Conservation (phyloP, 2,329 filamentous ascomycete species). For the Chaetoscypha palmicola region DNA sequence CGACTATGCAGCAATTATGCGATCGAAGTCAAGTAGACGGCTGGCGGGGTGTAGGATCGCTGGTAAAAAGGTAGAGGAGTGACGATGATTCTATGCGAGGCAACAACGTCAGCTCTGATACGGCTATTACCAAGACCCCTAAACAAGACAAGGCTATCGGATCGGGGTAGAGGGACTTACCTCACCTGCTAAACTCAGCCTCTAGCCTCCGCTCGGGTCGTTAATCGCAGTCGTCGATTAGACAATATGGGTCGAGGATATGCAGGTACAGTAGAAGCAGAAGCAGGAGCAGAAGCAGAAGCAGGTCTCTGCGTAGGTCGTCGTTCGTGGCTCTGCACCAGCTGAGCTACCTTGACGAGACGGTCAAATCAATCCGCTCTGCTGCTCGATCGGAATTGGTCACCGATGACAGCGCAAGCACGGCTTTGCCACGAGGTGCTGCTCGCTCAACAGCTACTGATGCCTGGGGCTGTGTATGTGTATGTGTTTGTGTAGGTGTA, state of each 20-base stretch:
- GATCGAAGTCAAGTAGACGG: not conserved
- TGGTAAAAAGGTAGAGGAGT: not conserved
- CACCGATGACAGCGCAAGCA: not conserved
- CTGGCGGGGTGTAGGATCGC: not conserved
- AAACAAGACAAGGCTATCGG: not conserved
- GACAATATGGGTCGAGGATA: not conserved
- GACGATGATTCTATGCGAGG: not conserved
- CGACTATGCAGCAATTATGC: slow-evolving; percentile 1
- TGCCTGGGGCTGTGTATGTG: slow-evolving; percentile 3
- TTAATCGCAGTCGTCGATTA: not conserved
- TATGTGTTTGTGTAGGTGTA: too few relatives aligned
- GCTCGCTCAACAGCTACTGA: not conserved
- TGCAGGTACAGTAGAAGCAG: slow-evolving; percentile 5
- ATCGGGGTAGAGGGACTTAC: not conserved
- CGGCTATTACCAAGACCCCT: slow-evolving; percentile 1
- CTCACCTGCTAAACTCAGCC: not conserved
- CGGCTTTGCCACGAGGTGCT: not conserved
- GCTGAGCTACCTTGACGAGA: not conserved
- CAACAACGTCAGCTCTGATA: slow-evolving; percentile 1
- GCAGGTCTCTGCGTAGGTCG: slow-evolving; percentile 1
- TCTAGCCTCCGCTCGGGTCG: not conserved
- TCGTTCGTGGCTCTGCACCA: slow-evolving; percentile 1
- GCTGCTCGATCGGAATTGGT: not conserved
- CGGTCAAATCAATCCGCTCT: too few relatives aligned
- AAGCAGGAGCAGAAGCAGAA: too few relatives aligned